phyloP scores from a whole-genome alignment of 306 rosid genomes.

The Calophaca sinica region DNA sequence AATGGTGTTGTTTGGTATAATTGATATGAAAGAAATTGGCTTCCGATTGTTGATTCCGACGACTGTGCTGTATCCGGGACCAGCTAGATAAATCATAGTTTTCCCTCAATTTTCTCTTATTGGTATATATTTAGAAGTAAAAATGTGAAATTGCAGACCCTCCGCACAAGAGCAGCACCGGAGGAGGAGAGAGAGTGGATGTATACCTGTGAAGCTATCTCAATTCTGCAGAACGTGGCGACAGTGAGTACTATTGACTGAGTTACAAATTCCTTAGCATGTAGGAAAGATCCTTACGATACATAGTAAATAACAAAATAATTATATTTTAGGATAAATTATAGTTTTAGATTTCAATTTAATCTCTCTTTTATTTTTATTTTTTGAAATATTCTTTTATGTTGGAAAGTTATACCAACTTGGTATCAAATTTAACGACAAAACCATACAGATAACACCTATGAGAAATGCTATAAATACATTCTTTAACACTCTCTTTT shows the following conservation, averaged over 20 bases:
- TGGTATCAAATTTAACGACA: too few relatives aligned
- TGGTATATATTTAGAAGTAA: not conserved
- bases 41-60: constrained; percentile 43
- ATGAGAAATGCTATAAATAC: too few relatives aligned
- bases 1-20: constrained; percentile 35
- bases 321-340: too few relatives aligned
- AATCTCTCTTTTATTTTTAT: too few relatives aligned
- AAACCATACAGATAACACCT: too few relatives aligned
- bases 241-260: not conserved
- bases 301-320: too few relatives aligned
- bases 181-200: not conserved
- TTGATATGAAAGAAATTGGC: constrained; percentile 31
- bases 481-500: too few relatives aligned
- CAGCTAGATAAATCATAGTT: constrained; percentile 45
- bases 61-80: constrained; percentile 7
- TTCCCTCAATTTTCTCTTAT: not conserved
- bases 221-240: not conserved
- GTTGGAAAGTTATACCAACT: too few relatives aligned
- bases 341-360: too few relatives aligned
- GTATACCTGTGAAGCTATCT: not conserved
- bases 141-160: not conserved
- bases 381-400: too few relatives aligned
- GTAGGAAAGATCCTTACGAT: not conserved
- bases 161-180: not conserved
- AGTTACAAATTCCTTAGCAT: not conserved